Base-by-base conservation (phyloP, 1,284 basidiomycete species). In the Microbotryum scabiosae region DNA sequence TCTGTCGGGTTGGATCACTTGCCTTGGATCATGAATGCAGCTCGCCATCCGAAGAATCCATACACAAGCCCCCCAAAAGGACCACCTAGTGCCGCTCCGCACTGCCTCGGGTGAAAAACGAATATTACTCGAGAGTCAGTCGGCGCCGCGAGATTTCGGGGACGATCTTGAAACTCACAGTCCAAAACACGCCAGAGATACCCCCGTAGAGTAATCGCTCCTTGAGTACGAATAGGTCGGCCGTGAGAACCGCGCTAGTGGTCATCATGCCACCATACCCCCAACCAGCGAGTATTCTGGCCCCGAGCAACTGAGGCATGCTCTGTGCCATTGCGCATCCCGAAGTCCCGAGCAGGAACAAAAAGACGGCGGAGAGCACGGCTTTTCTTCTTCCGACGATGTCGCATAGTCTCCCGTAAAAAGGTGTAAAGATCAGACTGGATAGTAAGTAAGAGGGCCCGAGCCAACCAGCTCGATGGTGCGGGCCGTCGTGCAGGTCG, bases 321-420 rank as follows among this genome's bases (percentile, higher is more conserved):
- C 78, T 85, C 1, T 67, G 78, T 1, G 88, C 85, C 16, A 87
- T 69, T 0, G 87, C 88, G 67, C 90, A 92, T 5, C 80, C 79
- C 1, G 84, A 70, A 0, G 87, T 88, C 3, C 90, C 90, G 1
- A 85, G 54, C 21, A 79, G 81, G 26, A 86, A 83, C 58, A 85
- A 83, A 28, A 82, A 67, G 4, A 90, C 78, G 2, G 87, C 87
- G 0, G 79, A 77, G 54, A 85, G 83, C 68, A 85, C 84, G n/a
- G 87, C 86, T 26, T 80, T 80, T 65, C 84, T 80, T 23, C 88
- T 79, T 9, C 90, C 90, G 73, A 91, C 75, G 5, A 88, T 86
- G 72, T 89, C 85, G 70, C 82, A 85, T 18, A 90, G 74, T 28
- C 87, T 82, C 21, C 87, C 87, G 72, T 89, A 90, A 6, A 89